Evolutionary conservation across 306 rosid genomes (phyloP).

Genomic region (Acmispon strigosus): DNA sequence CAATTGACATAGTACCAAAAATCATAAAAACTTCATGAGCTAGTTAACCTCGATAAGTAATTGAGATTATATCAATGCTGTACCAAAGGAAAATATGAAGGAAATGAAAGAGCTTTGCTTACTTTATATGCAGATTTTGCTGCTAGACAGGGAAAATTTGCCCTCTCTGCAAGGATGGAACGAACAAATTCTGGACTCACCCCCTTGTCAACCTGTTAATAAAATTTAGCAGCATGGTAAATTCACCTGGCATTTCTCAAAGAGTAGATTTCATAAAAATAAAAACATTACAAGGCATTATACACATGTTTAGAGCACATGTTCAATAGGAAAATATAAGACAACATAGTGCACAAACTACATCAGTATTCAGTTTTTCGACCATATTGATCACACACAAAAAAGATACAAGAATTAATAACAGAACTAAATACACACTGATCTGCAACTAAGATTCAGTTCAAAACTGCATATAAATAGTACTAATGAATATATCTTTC

Average conservation of each 20-base stretch:
- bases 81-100: constrained; percentile 1
- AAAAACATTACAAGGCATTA: not conserved
- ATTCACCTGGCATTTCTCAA: not conserved
- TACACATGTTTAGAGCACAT: not conserved
- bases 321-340: not conserved
- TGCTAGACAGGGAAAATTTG: constrained; percentile 70
- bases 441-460: not conserved
- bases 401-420: not conserved
- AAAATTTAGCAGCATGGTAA: not conserved
- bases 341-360: not conserved
- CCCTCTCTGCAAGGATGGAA: constrained; percentile 71
- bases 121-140: constrained; percentile 79
- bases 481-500: not conserved
- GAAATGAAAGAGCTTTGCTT: constrained; percentile 16
- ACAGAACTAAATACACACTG: not conserved
- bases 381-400: not conserved
- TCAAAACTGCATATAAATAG: not conserved
- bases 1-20: too few species aligned
- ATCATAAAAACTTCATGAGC: too few species aligned
- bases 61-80: not conserved
- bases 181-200: constrained; percentile 73
- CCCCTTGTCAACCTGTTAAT: constrained; percentile 78
- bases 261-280: not conserved
- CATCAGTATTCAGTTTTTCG: not conserved
- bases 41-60: not conserved